Evolutionary conservation across 768 basidiomycete species (phyloP), one percentile per base, ranked within the genome.

Genomic region (Neoboletus subvelutipes): DNA sequence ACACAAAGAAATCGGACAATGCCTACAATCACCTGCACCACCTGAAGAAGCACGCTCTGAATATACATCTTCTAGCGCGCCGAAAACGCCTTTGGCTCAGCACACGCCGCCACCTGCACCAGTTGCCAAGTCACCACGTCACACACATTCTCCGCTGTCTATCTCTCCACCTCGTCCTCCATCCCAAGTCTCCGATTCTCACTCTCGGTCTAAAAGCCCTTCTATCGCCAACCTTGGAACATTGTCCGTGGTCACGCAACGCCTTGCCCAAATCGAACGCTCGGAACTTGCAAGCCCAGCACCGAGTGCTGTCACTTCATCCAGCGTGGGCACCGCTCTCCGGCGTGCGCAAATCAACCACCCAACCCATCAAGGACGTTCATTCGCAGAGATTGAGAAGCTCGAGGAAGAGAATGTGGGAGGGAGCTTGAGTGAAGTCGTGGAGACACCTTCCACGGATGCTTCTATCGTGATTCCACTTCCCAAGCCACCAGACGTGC

Each of bases 231-330:
- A 87, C 55, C 76, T 89, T 17, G 80, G 78, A 56, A 77, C 78
- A 53, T 69, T 82, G 39, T 88, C 86, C 8, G 80, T 88, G 24
- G 88, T 90, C 45, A 82, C 80, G 57, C 81, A 85, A 59, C 83
- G 87, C 36, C 77, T 87, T 15, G 83, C 83, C 11, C 80, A 87
- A 62, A 80, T 88, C 12, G 79, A 86, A 63, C 60, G 67, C 28
- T 66, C 61, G 0, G 64, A 61, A 41, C 57, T 64, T 12, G 31
- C 50, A 29, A 58, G 67, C 52, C 61, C 67, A 24, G 29, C 60
- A 28, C 39, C 54, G 57, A 69, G 66, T 29, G 43, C 54, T 1
- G 17, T 64, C 55, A 57, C 66, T 24, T 65, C 65, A 10, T 68
- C 59, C 6, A 69, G 67, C 41, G 57, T 57, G 1, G 52, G 67